phyloP scores from a whole-genome alignment of 2,329 filamentous ascomycete species.

The Magnaporthales sp. region DNA sequence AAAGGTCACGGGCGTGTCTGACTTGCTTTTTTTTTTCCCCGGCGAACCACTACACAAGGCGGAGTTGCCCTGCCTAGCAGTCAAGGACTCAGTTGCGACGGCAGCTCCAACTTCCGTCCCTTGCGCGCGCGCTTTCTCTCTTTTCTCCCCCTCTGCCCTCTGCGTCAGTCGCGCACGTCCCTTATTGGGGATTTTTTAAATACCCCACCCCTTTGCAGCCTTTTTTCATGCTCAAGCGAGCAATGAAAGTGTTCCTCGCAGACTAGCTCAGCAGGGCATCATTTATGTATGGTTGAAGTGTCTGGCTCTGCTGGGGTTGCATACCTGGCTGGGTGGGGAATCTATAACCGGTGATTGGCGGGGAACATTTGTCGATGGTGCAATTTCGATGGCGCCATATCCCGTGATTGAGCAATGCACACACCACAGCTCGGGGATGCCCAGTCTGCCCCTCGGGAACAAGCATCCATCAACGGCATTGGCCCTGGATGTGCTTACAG shows the following conservation, averaged over 20 bases:
- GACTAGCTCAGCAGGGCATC: not conserved
- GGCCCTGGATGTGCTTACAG: not conserved
- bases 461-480: not conserved
- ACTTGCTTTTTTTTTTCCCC: not conserved
- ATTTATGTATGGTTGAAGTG: not conserved
- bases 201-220: not conserved
- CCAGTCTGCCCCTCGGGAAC: not conserved
- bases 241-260: not conserved
- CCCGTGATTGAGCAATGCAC: slow-evolving; percentile 36
- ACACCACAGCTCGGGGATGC: not conserved
- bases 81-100: not conserved
- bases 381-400: slow-evolving; percentile 48
- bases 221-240: not conserved
- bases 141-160: not conserved
- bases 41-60: not conserved
- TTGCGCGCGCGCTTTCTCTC: not conserved
- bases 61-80: not conserved
- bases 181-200: not conserved
- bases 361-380: slow-evolving; percentile 4
- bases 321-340: not conserved
- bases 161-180: not conserved
- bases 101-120: not conserved
- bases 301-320: not conserved
- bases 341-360: not conserved
- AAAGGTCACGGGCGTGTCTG: not conserved